A percentile compares a stretch with the other conserved stretches of the same genome.
Evolutionary conservation across 768 basidiomycete genomes (phyloP).

Genomic region (Pholiota molesta): DNA sequence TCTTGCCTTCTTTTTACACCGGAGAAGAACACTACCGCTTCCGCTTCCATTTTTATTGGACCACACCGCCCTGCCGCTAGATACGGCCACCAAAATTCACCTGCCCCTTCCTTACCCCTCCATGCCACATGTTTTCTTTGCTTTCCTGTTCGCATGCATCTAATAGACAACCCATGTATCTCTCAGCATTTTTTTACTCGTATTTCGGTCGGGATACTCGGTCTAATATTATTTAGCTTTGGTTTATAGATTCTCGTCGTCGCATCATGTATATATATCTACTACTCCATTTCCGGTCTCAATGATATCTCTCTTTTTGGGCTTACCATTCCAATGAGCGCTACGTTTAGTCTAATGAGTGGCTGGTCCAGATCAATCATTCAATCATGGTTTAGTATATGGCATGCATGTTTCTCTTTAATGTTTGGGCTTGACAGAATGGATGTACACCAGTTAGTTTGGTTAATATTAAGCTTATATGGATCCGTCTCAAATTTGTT

Average conservation of each 20-base stretch:
- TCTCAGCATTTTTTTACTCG: slow-evolving; percentile 20
- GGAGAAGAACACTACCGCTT: not conserved
- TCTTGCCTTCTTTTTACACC: not conserved
- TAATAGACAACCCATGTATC: slow-evolving; percentile 24
- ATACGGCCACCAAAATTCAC: slow-evolving; percentile 15
- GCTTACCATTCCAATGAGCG: slow-evolving; percentile 2
- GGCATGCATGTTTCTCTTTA: not conserved
- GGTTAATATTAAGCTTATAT: not conserved
- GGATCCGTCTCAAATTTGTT: not conserved
- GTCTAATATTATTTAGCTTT: slow-evolving; percentile 28
- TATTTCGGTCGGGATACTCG: slow-evolving; percentile 27
- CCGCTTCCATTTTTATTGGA: not conserved
- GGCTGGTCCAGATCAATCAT: not conserved
- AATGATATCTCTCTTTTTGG: slow-evolving; percentile 18
- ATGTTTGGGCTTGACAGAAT: not conserved
- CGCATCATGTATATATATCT: slow-evolving; percentile 21
- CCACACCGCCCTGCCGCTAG: slow-evolving; percentile 15
- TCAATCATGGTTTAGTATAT: not conserved
- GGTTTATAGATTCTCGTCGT: slow-evolving; percentile 21
- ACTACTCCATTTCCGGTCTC: slow-evolving; percentile 8
- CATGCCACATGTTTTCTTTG: slow-evolving; percentile 22
- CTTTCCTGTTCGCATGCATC: slow-evolving; percentile 22
- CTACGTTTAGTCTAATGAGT: not conserved
- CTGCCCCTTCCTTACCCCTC: not conserved
- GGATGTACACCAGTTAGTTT: not conserved